Percentiles rank a stretch among this genome's conserved stretches.
Evolutionary conservation across 768 basidiomycete species (phyloP).

Genomic region (Lentinula aciculospora): DNA sequence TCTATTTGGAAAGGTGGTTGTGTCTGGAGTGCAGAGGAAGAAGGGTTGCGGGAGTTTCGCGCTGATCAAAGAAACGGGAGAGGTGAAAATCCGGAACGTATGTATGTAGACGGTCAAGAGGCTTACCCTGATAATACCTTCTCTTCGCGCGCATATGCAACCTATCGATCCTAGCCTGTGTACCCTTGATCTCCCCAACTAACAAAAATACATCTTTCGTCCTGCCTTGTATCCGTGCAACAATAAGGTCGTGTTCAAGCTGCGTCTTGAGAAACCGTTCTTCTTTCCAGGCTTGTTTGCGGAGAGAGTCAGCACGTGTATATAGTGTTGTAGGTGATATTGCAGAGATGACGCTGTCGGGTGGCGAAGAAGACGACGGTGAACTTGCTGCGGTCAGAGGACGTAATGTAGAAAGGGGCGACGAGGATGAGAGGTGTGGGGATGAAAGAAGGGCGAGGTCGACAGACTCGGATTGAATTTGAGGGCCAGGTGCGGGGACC

Average conservation of each 20-base stretch:
- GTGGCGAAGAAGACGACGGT: too few relatives aligned
- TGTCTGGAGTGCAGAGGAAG: slow-evolving; percentile 22
- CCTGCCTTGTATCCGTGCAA: slow-evolving; percentile 24
- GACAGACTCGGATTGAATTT: too few relatives aligned
- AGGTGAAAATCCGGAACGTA: too few relatives aligned
- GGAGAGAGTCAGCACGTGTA: slow-evolving; percentile 2
- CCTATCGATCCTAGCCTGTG: slow-evolving; percentile 26
- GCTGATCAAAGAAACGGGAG: too few relatives aligned
- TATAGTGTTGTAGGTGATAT: too few relatives aligned
- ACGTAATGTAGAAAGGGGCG: too few relatives aligned
- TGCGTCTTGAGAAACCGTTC: slow-evolving; percentile 17
- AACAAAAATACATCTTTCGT: slow-evolving; percentile 34
- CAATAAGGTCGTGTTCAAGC: slow-evolving; percentile 21
- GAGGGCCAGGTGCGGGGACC: neutral
- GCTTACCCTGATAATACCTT: slow-evolving; percentile 38
- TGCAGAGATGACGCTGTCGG: too few relatives aligned
- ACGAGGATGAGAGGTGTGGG: too few relatives aligned
- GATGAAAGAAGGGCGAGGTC: too few relatives aligned
- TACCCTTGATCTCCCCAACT: slow-evolving; percentile 29
- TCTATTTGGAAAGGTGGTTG: slow-evolving; percentile 37
- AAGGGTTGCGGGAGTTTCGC: neutral
- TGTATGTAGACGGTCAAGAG: too few relatives aligned
- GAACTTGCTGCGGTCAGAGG: too few relatives aligned
- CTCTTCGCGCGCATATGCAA: slow-evolving; percentile 41
- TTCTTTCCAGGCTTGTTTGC: slow-evolving; percentile 31